Evolutionary conservation across 441 rosid species (phyloP), one percentile per base, ranked within the genome.

Genomic region (Gossypium schwendimanii): DNA sequence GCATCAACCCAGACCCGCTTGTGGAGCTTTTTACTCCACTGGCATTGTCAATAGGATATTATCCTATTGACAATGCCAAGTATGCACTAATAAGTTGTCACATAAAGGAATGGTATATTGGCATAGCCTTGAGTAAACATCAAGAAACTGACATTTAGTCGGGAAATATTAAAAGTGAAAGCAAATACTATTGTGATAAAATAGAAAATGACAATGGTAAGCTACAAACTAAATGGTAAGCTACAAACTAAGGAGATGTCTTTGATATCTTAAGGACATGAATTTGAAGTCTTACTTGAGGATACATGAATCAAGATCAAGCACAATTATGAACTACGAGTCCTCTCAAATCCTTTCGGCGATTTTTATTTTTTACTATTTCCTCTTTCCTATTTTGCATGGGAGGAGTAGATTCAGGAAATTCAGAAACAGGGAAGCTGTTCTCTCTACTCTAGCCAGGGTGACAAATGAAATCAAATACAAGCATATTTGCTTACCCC

Each of bases 401-500:
- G 24, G 23, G 66, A 33, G 23, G 47, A n/a, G 14, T 33, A 33
- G 44, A 18, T 61, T 61, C 12, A 15, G 45, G 14, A 33, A 33
- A 33, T 7, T 18, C n/a, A 39, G 45, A 20, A 36, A 63, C 9
- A 36, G 5, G 31, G 15, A 63, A 41, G 55, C 28, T 24, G 24
- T 47, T 47, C 31, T 65, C 3, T 17, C 33, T 63, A 39, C 50
- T 63, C 23, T 64, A 14, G 41, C 57, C 14, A n/a, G 57, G 7
- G 11, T 7, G 45, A 58, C 8, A 24, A 36, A 63, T 50, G 44
- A 61, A 62, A 33, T 73, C 53, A 62, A 6, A 75, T 45, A 44
- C 36, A 55, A 31, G 26, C 52, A 53, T 69, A 53, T 74, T 78
- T 80, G 36, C 84, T 80, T 89, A 91, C 97, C 95, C 97, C 96